Evolutionary conservation across 352 stramenopile genomes (phyloP).

Genomic region (Pythium phragmitis): DNA sequence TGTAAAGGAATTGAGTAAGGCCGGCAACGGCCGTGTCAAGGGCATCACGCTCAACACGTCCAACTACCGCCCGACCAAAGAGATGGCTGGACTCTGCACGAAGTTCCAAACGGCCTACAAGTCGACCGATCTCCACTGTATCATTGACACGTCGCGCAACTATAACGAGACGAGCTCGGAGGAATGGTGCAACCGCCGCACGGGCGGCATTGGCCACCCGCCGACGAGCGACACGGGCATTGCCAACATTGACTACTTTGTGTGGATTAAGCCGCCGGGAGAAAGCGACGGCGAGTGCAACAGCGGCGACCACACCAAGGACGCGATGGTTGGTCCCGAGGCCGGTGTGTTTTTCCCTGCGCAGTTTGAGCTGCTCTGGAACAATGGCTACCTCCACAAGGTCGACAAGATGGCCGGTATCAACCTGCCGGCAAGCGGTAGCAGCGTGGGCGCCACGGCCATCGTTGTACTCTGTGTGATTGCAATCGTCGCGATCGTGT

Average conservation of each 20-base stretch:
- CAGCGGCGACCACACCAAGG: conserved; percentile 28
- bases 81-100: conserved; percentile 46
- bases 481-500: conserved; percentile 12
- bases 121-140: conserved; percentile 44
- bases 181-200: conserved; percentile 75
- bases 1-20: conserved; percentile 29
- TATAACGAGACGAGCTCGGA: conserved; percentile 54
- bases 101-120: conserved; percentile 54
- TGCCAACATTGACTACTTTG: conserved; percentile 64
- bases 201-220: conserved; percentile 49
- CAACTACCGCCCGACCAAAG: conserved; percentile 63
- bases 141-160: conserved; percentile 69
- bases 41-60: conserved; percentile 72
- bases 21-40: conserved; percentile 36
- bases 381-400: conserved; percentile 62
- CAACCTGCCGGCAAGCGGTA: conserved; percentile 36
- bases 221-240: conserved; percentile 54
- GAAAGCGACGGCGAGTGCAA: conserved; percentile 61
- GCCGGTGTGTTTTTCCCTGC: conserved; percentile 67
- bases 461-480: conserved; percentile 15
- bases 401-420: conserved; percentile 50
- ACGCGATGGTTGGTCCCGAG: conserved; percentile 50
- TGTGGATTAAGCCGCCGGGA: conserved; percentile 70
- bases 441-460: conserved; percentile 2
- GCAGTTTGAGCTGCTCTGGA: conserved; percentile 59